A percentile compares a stretch with the other conserved stretches of the same genome.
Conservation (phyloP, 441 rosid species). For the Cnidoscolus chayamansa region DNA sequence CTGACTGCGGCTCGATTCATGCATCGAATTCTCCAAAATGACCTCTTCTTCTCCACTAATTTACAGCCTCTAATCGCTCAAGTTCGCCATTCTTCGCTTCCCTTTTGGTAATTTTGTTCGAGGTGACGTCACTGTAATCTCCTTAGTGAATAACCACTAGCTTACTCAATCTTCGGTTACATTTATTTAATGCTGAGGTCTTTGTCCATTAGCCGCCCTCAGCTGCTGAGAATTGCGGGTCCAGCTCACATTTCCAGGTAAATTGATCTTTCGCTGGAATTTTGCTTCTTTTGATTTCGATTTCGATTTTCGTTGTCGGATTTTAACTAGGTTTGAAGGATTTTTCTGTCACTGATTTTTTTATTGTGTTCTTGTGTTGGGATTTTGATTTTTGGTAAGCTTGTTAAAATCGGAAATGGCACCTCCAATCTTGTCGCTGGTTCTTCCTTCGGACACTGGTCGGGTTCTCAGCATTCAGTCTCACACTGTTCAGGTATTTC, state of each 20-base stretch:
- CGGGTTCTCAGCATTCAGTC: conserved; percentile 97
- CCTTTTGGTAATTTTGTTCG: background rate
- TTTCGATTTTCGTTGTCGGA: background rate
- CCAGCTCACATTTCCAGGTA: conserved; percentile 13
- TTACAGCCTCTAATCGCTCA: background rate
- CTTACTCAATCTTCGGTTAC: background rate
- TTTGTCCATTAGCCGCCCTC: background rate
- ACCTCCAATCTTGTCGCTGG: conserved; percentile 83
- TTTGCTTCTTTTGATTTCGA: background rate
- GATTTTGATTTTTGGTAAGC: conserved; percentile 33
- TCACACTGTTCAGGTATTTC: conserved; percentile 78
- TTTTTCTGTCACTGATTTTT: background rate
- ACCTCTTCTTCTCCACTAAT: background rate
- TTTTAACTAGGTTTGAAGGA: background rate
- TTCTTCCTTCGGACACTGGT: conserved; percentile 86
- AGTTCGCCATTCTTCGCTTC: background rate
- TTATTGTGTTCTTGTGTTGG: conserved; percentile 4
- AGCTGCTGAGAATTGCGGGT: background rate
- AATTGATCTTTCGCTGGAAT: background rate
- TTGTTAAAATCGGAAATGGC: conserved; percentile 39
- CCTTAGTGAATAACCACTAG: background rate
- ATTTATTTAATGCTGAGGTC: conserved; percentile 5
- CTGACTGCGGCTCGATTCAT: background rate
- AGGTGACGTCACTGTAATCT: background rate
- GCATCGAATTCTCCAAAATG: background rate